phyloP scores from a whole-genome alignment of 441 rosid species.

The Erysimum cheiri region DNA sequence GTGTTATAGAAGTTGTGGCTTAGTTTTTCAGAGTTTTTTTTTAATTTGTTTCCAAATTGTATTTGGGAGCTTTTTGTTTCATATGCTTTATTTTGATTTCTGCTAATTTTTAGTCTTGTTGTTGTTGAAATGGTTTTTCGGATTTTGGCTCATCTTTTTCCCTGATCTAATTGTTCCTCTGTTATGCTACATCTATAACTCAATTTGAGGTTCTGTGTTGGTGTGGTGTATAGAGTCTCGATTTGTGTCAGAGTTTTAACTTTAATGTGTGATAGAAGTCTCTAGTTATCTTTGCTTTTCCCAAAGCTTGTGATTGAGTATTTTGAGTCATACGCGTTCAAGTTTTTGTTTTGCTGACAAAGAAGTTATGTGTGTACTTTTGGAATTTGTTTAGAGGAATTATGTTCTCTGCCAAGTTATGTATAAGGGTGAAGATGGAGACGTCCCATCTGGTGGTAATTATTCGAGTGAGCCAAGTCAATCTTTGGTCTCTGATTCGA shows the following conservation, averaged over 20 bases:
- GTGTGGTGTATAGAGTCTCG: neutral
- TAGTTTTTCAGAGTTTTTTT: too few relatives aligned
- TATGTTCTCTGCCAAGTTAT: conserved; percentile 24
- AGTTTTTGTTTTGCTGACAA: neutral
- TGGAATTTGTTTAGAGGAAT: conserved; percentile 5
- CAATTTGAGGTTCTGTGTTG: conserved; percentile 1
- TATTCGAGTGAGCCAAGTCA: conserved; percentile 14
- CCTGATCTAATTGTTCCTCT: neutral
- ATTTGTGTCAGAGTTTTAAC: neutral
- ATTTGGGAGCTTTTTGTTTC: too few relatives aligned
- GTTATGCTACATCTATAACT: neutral
- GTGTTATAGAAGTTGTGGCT: too few relatives aligned
- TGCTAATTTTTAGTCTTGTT: too few relatives aligned
- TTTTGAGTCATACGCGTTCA: neutral
- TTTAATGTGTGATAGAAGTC: neutral
- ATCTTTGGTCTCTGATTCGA: conserved; percentile 10
- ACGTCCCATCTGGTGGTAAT: neutral
- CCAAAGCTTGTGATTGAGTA: neutral
- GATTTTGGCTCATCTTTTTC: neutral
- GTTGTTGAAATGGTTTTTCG: neutral
- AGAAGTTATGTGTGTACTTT: neutral
- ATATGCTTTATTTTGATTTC: too few relatives aligned
- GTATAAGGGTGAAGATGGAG: conserved; percentile 29
- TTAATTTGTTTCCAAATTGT: too few relatives aligned
- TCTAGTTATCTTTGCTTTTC: neutral